phyloP scores from a whole-genome alignment of 345 rosid species.

The Mallotus nudiflorus region DNA sequence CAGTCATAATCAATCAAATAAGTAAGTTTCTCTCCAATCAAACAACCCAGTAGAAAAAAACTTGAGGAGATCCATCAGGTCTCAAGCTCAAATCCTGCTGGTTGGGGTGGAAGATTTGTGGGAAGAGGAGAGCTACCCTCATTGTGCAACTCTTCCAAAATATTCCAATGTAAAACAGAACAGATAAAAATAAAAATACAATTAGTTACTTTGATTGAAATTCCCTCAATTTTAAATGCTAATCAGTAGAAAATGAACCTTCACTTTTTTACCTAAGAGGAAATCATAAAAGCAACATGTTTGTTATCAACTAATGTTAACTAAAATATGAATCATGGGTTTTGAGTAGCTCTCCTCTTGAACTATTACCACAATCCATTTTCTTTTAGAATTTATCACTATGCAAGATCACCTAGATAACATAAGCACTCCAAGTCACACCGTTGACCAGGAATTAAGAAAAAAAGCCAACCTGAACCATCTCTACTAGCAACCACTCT shows the following conservation, averaged over 20 bases:
- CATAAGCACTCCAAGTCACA: not conserved
- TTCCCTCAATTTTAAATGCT: not conserved
- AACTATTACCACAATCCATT: not conserved
- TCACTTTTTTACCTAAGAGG: not conserved
- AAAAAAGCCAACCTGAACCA: constrained; percentile 45
- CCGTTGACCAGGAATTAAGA: not conserved
- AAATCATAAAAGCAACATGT: not conserved
- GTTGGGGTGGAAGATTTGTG: too few relatives aligned
- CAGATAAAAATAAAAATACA: too few relatives aligned
- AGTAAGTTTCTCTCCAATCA: too few relatives aligned
- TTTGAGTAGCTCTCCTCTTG: not conserved
- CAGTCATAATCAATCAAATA: not conserved
- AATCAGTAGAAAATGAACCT: constrained; percentile 2
- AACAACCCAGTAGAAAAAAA: too few relatives aligned
- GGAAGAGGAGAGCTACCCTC: too few relatives aligned
- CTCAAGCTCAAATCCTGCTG: too few relatives aligned
- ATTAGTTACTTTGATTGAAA: not conserved
- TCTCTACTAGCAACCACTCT: constrained; percentile 53
- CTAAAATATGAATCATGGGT: not conserved
- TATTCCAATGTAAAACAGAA: too few relatives aligned
- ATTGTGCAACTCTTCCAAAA: too few relatives aligned
- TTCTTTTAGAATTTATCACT: not conserved
- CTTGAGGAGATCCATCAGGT: too few relatives aligned
- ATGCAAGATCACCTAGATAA: not conserved
- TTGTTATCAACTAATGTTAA: not conserved